phyloP scores from a whole-genome alignment of 2,329 filamentous ascomycete species.

The Amylocarpus encephaloides region DNA sequence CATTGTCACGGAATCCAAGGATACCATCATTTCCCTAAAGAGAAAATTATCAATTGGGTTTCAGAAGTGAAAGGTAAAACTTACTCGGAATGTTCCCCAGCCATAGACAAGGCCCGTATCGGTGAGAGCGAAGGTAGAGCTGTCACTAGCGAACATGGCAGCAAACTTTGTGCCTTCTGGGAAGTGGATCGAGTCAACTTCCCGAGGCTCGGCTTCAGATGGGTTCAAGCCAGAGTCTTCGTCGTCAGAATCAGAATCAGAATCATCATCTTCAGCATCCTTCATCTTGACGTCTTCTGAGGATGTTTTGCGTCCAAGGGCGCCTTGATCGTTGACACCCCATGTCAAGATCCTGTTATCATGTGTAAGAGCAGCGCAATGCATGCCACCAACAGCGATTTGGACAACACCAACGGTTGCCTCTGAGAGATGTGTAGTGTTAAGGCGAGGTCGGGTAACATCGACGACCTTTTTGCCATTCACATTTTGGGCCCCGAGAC shows the following conservation, averaged over 20 bases:
- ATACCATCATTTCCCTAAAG: conserved; percentile 55
- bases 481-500: conserved; percentile 58
- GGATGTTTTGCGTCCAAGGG: conserved; percentile 65
- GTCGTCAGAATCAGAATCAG: conserved; percentile 34
- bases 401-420: conserved; percentile 62
- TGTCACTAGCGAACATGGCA: conserved; percentile 67
- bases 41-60: conserved; percentile 15
- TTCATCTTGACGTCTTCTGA: conserved; percentile 58
- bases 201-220: conserved; percentile 60
- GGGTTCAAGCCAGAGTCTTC: conserved; percentile 57
- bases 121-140: conserved; percentile 69
- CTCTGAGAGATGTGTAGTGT: conserved; percentile 47
- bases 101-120: conserved; percentile 71
- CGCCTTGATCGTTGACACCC: conserved; percentile 83
- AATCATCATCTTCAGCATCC: conserved; percentile 48
- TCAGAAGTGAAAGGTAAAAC: conserved; percentile 21
- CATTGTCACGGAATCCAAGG: conserved; percentile 43
- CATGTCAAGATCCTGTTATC: conserved; percentile 79
- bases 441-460: conserved; percentile 68
- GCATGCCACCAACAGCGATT: conserved; percentile 76
- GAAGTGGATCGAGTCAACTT: conserved; percentile 53
- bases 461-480: conserved; percentile 57
- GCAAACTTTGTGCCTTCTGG: conserved; percentile 55
- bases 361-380: conserved; percentile 67
- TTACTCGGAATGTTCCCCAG: conserved; percentile 74